phyloP scores from a whole-genome alignment of 2,329 filamentous ascomycete genomes.

The Arthrobotrys entomopaga region DNA sequence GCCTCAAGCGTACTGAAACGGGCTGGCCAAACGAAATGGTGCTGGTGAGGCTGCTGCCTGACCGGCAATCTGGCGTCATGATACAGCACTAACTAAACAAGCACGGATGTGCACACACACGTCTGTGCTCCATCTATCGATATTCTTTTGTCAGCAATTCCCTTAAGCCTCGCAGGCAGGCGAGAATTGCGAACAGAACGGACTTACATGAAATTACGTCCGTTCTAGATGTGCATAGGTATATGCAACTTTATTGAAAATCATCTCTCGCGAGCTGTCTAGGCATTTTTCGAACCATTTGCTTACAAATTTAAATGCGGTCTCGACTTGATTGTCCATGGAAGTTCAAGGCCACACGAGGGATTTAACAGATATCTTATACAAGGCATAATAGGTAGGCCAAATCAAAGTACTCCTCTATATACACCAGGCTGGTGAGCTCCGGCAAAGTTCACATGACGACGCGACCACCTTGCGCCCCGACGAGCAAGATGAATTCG shows the following conservation, averaged over 20 bases:
- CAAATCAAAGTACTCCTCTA: too few relatives aligned
- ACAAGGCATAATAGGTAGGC: too few relatives aligned
- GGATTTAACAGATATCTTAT: conserved; percentile 15
- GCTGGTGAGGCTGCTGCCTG: conserved; percentile 17
- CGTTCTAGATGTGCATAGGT: too few relatives aligned
- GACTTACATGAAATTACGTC: too few relatives aligned
- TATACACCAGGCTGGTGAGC: background rate
- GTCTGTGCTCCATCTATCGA: background rate
- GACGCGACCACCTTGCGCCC: background rate
- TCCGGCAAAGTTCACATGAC: background rate
- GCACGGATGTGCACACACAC: background rate
- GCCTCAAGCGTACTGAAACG: conserved; percentile 11
- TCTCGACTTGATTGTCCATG: background rate
- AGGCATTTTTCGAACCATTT: background rate
- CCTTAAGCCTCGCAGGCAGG: too few relatives aligned
- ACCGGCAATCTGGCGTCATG: conserved; percentile 10
- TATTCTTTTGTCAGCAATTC: too few relatives aligned
- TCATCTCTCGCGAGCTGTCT: too few relatives aligned
- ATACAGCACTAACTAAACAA: background rate
- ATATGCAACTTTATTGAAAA: too few relatives aligned
- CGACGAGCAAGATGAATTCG: background rate
- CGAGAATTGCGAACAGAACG: too few relatives aligned
- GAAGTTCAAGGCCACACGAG: background rate
- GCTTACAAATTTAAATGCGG: conserved; percentile 7
- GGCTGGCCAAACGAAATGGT: conserved; percentile 1